Evolutionary conservation across 176 grass and related monocot species (phyloP).

Genomic region (Aegilops bicornis): DNA sequence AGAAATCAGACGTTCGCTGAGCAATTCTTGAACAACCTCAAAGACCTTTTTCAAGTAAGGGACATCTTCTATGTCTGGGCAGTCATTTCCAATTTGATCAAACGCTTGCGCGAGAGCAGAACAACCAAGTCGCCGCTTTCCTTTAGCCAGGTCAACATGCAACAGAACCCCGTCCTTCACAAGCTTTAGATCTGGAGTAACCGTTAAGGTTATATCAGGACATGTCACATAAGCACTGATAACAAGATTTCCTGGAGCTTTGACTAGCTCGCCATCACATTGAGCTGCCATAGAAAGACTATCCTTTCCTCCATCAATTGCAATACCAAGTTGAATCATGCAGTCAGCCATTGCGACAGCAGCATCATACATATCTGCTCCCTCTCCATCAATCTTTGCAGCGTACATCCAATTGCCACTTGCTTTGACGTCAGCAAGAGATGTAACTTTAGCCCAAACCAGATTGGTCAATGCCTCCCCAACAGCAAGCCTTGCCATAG

Average conservation of each 20-base stretch:
- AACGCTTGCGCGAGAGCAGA: conserved; percentile 86
- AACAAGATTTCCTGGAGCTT: conserved; percentile 90
- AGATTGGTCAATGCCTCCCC: conserved; percentile 94
- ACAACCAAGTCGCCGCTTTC: conserved; percentile 62
- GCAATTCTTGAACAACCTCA: conserved; percentile 63
- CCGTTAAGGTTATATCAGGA: conserved; percentile 89
- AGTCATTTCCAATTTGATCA: conserved; percentile 84
- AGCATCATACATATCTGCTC: conserved; percentile 90
- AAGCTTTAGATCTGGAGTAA: conserved; percentile 90
- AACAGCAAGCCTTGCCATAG: conserved; percentile 80
- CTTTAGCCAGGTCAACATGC: conserved; percentile 87
- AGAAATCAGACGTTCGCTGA: conserved; percentile 68
- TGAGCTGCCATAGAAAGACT: conserved; percentile 98
- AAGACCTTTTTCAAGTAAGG: conserved; percentile 72
- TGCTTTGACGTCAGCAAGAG: conserved; percentile 78
- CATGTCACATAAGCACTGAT: conserved; percentile 88
- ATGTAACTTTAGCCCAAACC: conserved; percentile 87
- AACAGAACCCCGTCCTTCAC: conserved; percentile 64
- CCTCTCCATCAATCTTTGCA: conserved; percentile 89
- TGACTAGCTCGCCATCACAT: conserved; percentile 71
- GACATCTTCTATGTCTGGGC: conserved; percentile 85
- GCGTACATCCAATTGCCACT: conserved; percentile 99
- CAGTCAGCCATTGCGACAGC: conserved; percentile 74
- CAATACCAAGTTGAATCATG: conserved; percentile 92
- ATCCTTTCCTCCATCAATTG: conserved; percentile 90